Conservation (phyloP, 345 rosid species). For the Eucalyptus erythrocorys region DNA sequence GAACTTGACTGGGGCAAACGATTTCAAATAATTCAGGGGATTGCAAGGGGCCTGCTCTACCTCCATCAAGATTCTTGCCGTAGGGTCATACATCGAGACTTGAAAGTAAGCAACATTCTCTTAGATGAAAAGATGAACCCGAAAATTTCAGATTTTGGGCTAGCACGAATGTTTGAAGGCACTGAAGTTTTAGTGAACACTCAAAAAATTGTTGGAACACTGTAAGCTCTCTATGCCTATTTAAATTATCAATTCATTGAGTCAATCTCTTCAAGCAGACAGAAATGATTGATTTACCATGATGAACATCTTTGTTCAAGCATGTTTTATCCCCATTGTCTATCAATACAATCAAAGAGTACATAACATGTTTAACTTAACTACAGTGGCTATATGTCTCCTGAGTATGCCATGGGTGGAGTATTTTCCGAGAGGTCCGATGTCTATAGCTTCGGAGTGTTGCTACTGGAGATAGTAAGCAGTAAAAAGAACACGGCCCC, state of each 20-base stretch:
- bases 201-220: constrained; percentile 7
- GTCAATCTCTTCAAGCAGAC: not conserved
- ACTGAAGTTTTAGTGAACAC: constrained; percentile 1
- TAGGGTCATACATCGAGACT: constrained; percentile 22
- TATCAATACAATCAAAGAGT: no score
- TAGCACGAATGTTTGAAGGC: constrained; percentile 11
- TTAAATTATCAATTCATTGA: not conserved
- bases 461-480: constrained; percentile 6
- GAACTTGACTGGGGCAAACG: constrained; percentile 17
- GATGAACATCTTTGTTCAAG: not conserved
- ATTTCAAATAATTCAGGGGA: constrained; percentile 10
- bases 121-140: constrained; percentile 17
- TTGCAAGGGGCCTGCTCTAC: constrained; percentile 20
- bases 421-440: not conserved
- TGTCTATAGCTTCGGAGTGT: constrained; percentile 6
- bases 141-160: constrained; percentile 30
- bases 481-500: not conserved
- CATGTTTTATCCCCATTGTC: not conserved
- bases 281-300: not conserved
- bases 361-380: no score
- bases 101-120: constrained; percentile 15
- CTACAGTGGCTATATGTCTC: not conserved
- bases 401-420: not conserved
- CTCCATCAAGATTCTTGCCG: constrained; percentile 21
- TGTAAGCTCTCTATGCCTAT: not conserved